Evolutionary conservation across 2,329 filamentous ascomycete species (phyloP), one percentile per base, ranked within the genome.

Genomic region (Claviceps africana): DNA sequence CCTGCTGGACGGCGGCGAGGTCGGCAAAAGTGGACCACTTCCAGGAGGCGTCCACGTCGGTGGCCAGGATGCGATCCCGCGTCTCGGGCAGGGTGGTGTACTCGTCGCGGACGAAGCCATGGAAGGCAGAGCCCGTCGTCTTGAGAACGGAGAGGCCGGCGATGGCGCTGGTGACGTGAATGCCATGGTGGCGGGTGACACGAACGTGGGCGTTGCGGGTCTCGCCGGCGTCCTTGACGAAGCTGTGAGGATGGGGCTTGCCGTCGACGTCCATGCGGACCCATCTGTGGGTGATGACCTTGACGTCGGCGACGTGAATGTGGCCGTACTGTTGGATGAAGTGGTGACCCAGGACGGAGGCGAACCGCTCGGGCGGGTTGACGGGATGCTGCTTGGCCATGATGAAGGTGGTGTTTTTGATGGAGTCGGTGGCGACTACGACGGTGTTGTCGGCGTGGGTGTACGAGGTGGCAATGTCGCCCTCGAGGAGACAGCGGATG

Each of bases 391-490:
- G 85, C 74, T 95, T 96, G 64, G 93, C 91, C 65, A 88, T 85
- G 72, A 98, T 89, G 75, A 93, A 95, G 65, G 87, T 83, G 61
- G 86, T 97, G 72, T 98, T 95, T 76, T 98, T 98, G 73, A 97
- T 95, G 28, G 89, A 91, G 71, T 98, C 93, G 55, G 93, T 98
- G 57, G 93, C 89, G 55, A 98, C 91, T 54, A 98, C 82, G 58
- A 94, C 87, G 62, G 84, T 86, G 77, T 98, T 98, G 74, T 98
- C 90, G 61, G 88, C 91, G 64, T 79, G 70, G 56, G 91, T 98
- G 77, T 95, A 98, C 58, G 88, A 94, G 56, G 63, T 80, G 51
- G 93, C 87, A 61, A 98, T 96, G 54, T 89, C 86, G 60, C 93
- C 93, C 73, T 97, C 89, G 31, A 98, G 80, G 50, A 97, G 77